Conservation (phyloP, 1,284 basidiomycete genomes). For the Sporisorium exsertum region DNA sequence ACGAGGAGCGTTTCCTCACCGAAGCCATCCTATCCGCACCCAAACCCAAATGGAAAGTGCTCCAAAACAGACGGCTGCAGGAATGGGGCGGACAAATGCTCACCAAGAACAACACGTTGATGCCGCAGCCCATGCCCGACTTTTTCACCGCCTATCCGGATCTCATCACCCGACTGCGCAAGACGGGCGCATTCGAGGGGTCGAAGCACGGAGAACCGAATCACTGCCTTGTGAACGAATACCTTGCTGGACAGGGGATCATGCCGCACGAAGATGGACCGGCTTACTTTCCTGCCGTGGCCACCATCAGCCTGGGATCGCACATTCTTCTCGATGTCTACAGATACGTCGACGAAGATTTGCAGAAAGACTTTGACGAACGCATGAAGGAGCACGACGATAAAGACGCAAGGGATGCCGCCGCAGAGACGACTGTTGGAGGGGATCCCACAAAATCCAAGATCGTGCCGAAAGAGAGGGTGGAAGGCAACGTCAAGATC, state of each 20-base stretch:
- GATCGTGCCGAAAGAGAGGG: constrained; percentile 41
- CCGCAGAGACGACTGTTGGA: neutral
- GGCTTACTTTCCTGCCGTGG: constrained; percentile 86
- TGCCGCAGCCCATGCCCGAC: constrained; percentile 76
- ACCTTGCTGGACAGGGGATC: constrained; percentile 89
- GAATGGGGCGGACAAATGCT: constrained; percentile 76
- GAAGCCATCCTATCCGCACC: constrained; percentile 79
- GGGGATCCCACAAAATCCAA: constrained; percentile 13
- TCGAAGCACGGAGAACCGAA: constrained; percentile 80
- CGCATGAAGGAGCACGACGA: constrained; percentile 41
- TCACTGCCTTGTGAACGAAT: constrained; percentile 78
- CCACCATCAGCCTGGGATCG: constrained; percentile 86
- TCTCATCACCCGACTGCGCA: constrained; percentile 77
- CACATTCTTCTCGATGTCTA: constrained; percentile 88
- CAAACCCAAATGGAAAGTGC: constrained; percentile 85
- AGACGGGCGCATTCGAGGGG: constrained; percentile 75
- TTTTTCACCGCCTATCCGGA: constrained; percentile 77
- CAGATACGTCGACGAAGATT: constrained; percentile 72
- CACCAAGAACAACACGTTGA: constrained; percentile 74
- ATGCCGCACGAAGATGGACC: constrained; percentile 90
- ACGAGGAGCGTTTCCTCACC: constrained; percentile 81
- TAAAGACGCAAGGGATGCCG: neutral
- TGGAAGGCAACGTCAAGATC: constrained; percentile 49
- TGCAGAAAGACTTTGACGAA: constrained; percentile 42
- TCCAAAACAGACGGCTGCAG: constrained; percentile 74